These are phyloP conservation scores for Quercus lobata DNA, from an alignment of 331 rosid genomes.

Conservation along the genomic window DNA sequence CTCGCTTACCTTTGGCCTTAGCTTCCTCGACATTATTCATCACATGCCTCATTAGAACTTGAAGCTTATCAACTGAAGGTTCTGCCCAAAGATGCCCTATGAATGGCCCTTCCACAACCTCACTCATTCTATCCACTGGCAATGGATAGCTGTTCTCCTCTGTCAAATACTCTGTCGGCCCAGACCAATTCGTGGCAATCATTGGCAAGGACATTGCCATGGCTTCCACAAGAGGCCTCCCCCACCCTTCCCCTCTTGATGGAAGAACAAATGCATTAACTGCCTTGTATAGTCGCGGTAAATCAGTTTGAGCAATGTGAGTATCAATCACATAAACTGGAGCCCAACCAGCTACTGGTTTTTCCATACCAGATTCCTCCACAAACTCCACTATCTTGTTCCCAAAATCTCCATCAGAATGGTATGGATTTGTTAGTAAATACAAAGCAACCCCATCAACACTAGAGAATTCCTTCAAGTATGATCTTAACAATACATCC, in stretches of 20 bases:
- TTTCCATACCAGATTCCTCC: slow-evolving; percentile 34
- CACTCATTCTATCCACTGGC: slow-evolving; percentile 59
- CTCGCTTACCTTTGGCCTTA: slow-evolving; percentile 49
- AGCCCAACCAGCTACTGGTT: slow-evolving; percentile 61
- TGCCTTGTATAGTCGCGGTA: slow-evolving; percentile 65
- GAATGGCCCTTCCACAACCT: slow-evolving; percentile 75
- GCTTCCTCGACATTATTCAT: slow-evolving; percentile 45
- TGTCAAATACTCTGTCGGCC: slow-evolving; percentile 75
- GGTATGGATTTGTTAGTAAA: slow-evolving; percentile 77
- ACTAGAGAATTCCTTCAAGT: slow-evolving; percentile 55
- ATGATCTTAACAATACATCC: slow-evolving; percentile 71
- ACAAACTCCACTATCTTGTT: slow-evolving; percentile 75
- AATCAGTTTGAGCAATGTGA: slow-evolving; percentile 65
- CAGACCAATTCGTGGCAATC: slow-evolving; percentile 86
- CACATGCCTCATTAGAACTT: slow-evolving; percentile 57
- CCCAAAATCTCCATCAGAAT: slow-evolving; percentile 61
- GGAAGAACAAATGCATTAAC: slow-evolving; percentile 82
- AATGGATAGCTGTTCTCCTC: slow-evolving; percentile 67
- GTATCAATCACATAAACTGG: slow-evolving; percentile 56
- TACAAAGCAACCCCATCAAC: slow-evolving; percentile 54
- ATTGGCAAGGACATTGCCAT: slow-evolving; percentile 84
- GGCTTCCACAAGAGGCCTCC: slow-evolving; percentile 84
- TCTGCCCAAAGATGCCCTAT: slow-evolving; percentile 87
- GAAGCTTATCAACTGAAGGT: slow-evolving; percentile 55
- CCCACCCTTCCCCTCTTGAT: slow-evolving; percentile 94